Evolutionary conservation across 2,329 filamentous ascomycete species (phyloP).

Genomic region (Talaromyces funiculosus): DNA sequence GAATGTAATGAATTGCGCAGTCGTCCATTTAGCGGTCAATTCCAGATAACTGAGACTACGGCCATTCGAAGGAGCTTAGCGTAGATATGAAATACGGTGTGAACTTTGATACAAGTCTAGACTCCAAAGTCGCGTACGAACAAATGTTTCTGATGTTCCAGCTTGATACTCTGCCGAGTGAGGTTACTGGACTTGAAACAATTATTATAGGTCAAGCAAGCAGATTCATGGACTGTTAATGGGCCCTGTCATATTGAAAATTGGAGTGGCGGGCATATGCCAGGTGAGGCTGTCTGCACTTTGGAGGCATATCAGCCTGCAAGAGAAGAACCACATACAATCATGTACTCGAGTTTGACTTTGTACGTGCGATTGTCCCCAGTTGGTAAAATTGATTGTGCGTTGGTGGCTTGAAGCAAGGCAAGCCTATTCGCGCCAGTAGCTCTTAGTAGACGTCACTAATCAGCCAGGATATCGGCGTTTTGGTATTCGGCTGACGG

Average conservation of each 20-base stretch:
- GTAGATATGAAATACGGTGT: neutral
- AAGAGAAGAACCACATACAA: neutral
- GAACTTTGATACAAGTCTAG: neutral
- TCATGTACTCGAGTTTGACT: neutral
- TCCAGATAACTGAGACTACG: neutral
- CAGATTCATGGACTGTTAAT: neutral
- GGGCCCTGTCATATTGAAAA: neutral
- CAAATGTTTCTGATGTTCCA: neutral
- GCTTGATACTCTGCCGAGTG: neutral
- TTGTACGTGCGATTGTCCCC: neutral
- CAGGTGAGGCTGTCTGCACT: conserved; percentile 1
- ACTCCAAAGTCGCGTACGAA: no score
- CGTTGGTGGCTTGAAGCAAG: conserved; percentile 1
- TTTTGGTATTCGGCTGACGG: neutral
- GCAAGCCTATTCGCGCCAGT: conserved; percentile 8
- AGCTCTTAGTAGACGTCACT: neutral
- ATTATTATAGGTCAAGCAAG: neutral
- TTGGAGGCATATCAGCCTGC: neutral
- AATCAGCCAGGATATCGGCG: neutral
- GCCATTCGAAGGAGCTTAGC: neutral
- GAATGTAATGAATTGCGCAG: no score
- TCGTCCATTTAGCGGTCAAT: neutral
- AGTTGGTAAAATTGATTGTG: neutral
- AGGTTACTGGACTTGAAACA: neutral
- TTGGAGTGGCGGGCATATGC: neutral